Percentiles rank a stretch among this genome's conserved stretches.
phyloP scores from a whole-genome alignment of 2,329 filamentous ascomycete genomes.

The Neopestalotiopsis sp. region DNA sequence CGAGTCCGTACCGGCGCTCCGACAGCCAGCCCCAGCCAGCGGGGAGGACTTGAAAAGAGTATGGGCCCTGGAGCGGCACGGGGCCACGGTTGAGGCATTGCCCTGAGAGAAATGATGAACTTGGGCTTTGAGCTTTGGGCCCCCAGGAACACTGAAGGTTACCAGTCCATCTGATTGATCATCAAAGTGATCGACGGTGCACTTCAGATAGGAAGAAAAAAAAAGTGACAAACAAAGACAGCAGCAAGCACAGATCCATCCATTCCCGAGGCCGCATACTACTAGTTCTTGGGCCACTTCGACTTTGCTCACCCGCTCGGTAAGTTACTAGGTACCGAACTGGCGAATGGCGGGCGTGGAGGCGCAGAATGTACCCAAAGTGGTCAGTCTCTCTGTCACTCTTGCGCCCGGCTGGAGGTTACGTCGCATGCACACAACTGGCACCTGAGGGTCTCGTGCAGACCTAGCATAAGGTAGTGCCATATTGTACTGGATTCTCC shows the following conservation, averaged over 20 bases:
- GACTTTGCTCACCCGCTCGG: not conserved
- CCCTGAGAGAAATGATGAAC: not conserved
- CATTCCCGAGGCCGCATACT: not conserved
- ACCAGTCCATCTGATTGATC: not conserved
- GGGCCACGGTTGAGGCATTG: not conserved
- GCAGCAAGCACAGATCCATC: not conserved
- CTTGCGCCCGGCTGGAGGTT: not conserved
- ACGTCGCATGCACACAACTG: conserved; percentile 1
- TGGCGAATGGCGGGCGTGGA: not conserved
- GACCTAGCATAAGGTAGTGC: not conserved
- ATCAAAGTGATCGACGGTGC: not conserved
- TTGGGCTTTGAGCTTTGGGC: not conserved
- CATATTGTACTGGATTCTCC: not conserved
- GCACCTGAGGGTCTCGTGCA: not conserved
- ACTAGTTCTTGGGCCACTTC: no score
- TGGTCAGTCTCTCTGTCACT: not conserved
- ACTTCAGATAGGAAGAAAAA: not conserved
- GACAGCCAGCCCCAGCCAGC: not conserved
- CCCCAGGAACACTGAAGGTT: not conserved
- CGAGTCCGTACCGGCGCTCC: not conserved
- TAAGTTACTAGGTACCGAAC: not conserved
- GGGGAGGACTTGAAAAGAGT: not conserved
- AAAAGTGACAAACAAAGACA: conserved; percentile 1
- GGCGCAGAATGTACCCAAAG: not conserved
- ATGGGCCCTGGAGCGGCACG: not conserved